Evolutionary conservation across 129 eudicot species (phyloP).

Genomic region (Erigeron canadensis): DNA sequence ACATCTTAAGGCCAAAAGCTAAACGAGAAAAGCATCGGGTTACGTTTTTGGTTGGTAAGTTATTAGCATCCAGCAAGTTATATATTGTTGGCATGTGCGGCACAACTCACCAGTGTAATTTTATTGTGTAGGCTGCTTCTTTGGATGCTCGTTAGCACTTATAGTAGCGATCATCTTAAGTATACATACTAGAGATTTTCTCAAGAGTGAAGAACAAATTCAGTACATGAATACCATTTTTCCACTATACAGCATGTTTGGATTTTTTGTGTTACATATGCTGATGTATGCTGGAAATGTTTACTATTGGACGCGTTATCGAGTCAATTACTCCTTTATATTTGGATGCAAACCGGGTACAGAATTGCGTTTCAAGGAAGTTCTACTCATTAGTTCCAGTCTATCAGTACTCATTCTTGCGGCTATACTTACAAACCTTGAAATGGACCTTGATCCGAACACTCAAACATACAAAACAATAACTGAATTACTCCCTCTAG

Average conservation of each 20-base stretch:
- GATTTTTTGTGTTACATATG: constrained; percentile 42
- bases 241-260: constrained; percentile 63
- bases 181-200: constrained; percentile 42
- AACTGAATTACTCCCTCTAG: constrained; percentile 51
- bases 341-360: constrained; percentile 49
- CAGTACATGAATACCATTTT: constrained; percentile 62
- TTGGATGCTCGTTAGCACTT: constrained; percentile 64
- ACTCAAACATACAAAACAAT: constrained; percentile 32
- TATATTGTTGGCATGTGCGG: neutral
- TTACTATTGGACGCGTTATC: constrained; percentile 38
- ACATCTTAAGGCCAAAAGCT: constrained; percentile 39
- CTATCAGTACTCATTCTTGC: constrained; percentile 53
- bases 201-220: constrained; percentile 29
- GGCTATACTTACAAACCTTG: constrained; percentile 46
- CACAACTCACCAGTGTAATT: neutral
- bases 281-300: constrained; percentile 36
- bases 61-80: neutral
- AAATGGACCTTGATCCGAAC: constrained; percentile 47
- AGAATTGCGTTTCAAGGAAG: constrained; percentile 49
- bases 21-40: constrained; percentile 45
- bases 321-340: constrained; percentile 49
- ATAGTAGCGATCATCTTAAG: constrained; percentile 36
- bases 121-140: constrained; percentile 44
- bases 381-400: constrained; percentile 54
- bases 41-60: constrained; percentile 46